These are phyloP conservation scores for Rhizomucor miehei DNA, from an alignment of 371 early-diverging fungal species.

Conservation along the genomic window DNA sequence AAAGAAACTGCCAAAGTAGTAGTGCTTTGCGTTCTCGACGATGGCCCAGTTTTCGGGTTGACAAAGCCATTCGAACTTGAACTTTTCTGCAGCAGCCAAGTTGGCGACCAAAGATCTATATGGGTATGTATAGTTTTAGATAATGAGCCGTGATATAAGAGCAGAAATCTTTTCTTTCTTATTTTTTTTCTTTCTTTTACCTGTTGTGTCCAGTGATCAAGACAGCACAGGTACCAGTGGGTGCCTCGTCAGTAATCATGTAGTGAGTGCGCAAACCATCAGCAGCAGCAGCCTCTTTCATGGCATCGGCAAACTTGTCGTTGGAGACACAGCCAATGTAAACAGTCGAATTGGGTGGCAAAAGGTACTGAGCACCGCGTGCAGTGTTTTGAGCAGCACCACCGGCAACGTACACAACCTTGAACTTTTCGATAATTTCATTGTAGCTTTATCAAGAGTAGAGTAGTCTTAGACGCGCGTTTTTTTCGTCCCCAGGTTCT, in stretches of 20 bases:
- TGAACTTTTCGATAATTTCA: conserved; percentile 70
- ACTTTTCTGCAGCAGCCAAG: conserved; percentile 91
- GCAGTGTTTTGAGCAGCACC: conserved; percentile 96
- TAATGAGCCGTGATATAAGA: conserved; percentile 2
- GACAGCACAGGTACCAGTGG: conserved; percentile 95
- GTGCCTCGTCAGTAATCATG: conserved; percentile 60
- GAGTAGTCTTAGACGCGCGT: too few species aligned
- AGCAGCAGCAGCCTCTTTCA: conserved; percentile 73
- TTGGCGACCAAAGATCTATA: conserved; percentile 84
- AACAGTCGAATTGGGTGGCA: conserved; percentile 83
- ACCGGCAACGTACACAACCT: conserved; percentile 88
- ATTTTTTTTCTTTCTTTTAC: conserved; percentile 24
- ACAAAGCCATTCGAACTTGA: conserved; percentile 71
- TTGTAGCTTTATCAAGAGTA: conserved; percentile 70
- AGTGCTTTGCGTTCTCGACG: conserved; percentile 87
- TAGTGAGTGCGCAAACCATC: conserved; percentile 90
- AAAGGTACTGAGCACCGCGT: conserved; percentile 86
- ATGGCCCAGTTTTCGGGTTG: conserved; percentile 78
- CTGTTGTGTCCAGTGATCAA: conserved; percentile 89
- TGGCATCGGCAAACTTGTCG: conserved; percentile 74
- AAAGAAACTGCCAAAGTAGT: conserved; percentile 93
- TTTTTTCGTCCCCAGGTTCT: too few species aligned
- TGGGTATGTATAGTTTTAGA: conserved; percentile 5
- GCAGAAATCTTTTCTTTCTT: too few species aligned
- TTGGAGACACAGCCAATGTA: conserved; percentile 91